A percentile compares a stretch with the other conserved stretches of the same genome.
phyloP scores from a whole-genome alignment of 345 rosid genomes.

The Firmiana major region DNA sequence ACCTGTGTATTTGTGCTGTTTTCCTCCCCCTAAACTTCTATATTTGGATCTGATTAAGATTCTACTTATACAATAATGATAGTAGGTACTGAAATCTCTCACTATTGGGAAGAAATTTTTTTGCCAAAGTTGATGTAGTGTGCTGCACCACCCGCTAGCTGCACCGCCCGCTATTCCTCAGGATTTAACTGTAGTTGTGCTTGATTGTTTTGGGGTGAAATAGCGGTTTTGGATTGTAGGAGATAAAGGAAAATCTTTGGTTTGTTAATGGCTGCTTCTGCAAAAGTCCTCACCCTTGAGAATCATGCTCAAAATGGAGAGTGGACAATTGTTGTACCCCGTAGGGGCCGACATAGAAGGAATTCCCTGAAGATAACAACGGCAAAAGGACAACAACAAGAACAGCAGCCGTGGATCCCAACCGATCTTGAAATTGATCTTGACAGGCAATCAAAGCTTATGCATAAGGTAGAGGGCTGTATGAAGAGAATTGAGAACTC shows the following conservation, averaged over 20 bases:
- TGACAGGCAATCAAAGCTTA: slow-evolving; percentile 45
- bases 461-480: slow-evolving; percentile 1
- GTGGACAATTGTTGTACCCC: slow-evolving; percentile 75
- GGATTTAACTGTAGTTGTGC: background rate
- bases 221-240: background rate
- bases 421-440: slow-evolving; percentile 45
- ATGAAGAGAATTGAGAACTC: slow-evolving; percentile 53
- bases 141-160: background rate
- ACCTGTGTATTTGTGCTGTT: background rate
- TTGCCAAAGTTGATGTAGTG: background rate
- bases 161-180: background rate
- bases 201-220: background rate
- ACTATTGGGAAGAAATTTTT: background rate
- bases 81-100: background rate
- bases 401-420: slow-evolving; percentile 45
- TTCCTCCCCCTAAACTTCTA: background rate
- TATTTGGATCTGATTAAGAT: background rate
- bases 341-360: slow-evolving; percentile 42
- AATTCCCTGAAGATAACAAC: slow-evolving; percentile 20
- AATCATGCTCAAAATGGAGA: slow-evolving; percentile 39
- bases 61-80: background rate
- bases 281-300: slow-evolving; percentile 29
- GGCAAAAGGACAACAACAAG: slow-evolving; percentile 28
- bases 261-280: slow-evolving; percentile 43
- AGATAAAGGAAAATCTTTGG: background rate